Evolutionary conservation across 75 land plant genomes (phyloP).

Genomic region (Selaginella tamariscina): DNA sequence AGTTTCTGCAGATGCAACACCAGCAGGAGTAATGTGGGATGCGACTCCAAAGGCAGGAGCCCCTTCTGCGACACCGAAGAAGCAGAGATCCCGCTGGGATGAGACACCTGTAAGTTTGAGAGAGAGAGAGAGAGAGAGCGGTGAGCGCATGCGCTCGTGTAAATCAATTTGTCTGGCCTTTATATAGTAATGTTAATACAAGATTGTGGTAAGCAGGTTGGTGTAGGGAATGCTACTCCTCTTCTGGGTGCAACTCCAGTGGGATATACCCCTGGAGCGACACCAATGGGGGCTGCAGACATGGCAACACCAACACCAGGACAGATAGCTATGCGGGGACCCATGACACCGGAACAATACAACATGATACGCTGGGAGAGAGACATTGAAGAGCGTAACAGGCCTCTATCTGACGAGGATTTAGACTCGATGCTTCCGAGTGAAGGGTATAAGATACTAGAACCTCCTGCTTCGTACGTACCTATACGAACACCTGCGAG

Average conservation of each 20-base stretch:
- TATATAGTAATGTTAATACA: no score
- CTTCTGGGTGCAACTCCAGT: slow-evolving; percentile 67
- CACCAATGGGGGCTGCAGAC: slow-evolving; percentile 84
- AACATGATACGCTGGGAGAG: slow-evolving; percentile 88
- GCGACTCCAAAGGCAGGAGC: slow-evolving; percentile 68
- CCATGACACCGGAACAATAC: slow-evolving; percentile 83
- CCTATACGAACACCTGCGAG: slow-evolving; percentile 96
- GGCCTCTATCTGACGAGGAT: slow-evolving; percentile 87
- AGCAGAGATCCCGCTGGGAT: slow-evolving; percentile 95
- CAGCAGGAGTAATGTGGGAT: slow-evolving; percentile 98
- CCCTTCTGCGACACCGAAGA: slow-evolving; percentile 89
- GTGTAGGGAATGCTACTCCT: slow-evolving; percentile 91
- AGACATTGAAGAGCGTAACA: slow-evolving; percentile 89
- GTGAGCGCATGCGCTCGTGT: no score
- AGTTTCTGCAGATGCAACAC: slow-evolving; percentile 63
- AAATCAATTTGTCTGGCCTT: no score
- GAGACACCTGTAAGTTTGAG: slow-evolving; percentile 98
- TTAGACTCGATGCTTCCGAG: slow-evolving; percentile 88
- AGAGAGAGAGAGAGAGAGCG: no score
- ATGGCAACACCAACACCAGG: slow-evolving; percentile 88
- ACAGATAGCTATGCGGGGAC: slow-evolving; percentile 49
- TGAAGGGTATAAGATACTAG: slow-evolving; percentile 86
- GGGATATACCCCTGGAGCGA: slow-evolving; percentile 72
- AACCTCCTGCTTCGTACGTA: slow-evolving; percentile 84
- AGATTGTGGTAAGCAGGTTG: no score